These are phyloP conservation scores for Tolypocladium tropicale DNA, from an alignment of 2,329 filamentous ascomycete genomes.

Conservation along the genomic window DNA sequence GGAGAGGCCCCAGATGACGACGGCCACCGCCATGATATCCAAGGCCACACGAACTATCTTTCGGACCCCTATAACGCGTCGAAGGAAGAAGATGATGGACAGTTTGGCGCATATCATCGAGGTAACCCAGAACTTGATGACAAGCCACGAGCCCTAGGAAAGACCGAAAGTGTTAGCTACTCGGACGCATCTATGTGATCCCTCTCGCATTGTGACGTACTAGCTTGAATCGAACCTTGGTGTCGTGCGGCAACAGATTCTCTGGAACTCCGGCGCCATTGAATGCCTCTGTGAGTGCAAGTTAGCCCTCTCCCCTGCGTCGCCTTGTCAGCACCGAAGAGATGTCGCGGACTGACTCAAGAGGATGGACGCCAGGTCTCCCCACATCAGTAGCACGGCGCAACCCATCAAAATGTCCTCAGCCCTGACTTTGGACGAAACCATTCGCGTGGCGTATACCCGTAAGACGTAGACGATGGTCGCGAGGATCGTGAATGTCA, in stretches of 20 bases:
- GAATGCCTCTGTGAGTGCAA: constrained; percentile 2
- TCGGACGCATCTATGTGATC: neutral
- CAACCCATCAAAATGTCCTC: constrained; percentile 7
- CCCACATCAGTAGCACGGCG: constrained; percentile 7
- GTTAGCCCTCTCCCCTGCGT: neutral
- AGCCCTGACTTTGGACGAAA: constrained; percentile 1
- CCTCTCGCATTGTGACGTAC: neutral
- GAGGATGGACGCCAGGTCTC: constrained; percentile 4
- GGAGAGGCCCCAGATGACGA: constrained; percentile 4
- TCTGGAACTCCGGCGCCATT: constrained; percentile 3
- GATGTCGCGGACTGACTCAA: constrained; percentile 2
- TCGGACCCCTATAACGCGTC: constrained; percentile 3
- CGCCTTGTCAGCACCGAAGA: neutral
- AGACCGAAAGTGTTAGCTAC: neutral
- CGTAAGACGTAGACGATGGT: constrained; percentile 2
- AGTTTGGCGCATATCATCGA: constrained; percentile 5
- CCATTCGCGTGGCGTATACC: constrained; percentile 2
- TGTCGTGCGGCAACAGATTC: neutral
- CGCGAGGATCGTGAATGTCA: constrained; percentile 3
- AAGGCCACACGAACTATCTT: neutral
- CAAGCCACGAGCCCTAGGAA: constrained; percentile 6
- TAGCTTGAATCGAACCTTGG: neutral
- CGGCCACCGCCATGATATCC: constrained; percentile 2
- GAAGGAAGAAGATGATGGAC: constrained; percentile 7
- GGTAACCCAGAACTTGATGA: constrained; percentile 5